Conservation (phyloP, 306 rosid genomes). For the Carpinus fangiana region DNA sequence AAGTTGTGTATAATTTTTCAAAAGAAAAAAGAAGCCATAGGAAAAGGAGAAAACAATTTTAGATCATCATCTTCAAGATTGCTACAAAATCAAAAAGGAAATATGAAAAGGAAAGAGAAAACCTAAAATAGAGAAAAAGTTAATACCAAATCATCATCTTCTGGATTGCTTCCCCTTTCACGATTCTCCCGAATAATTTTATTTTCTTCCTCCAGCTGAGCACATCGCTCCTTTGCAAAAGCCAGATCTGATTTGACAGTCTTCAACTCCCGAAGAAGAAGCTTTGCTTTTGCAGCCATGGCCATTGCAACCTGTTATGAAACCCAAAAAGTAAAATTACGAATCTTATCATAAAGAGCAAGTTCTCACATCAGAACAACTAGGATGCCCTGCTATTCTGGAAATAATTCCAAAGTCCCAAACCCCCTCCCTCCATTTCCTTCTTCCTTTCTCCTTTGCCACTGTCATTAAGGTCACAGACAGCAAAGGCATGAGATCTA, state of each 20-base stretch:
- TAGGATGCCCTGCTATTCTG: neutral
- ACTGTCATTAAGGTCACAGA: neutral
- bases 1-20: neutral
- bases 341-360: constrained; percentile 26
- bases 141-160: constrained; percentile 94
- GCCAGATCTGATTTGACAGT: constrained; percentile 97
- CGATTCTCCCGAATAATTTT: constrained; percentile 84
- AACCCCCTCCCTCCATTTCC: neutral
- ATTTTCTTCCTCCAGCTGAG: constrained; percentile 94
- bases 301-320: constrained; percentile 95
- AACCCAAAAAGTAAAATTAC: constrained; percentile 35
- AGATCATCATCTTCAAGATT: constrained; percentile 17
- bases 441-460: constrained; percentile 14
- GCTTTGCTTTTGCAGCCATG: constrained; percentile 99
- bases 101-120: neutral
- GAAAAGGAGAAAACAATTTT: constrained; percentile 20
- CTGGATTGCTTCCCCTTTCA: constrained; percentile 82
- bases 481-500: neutral
- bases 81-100: constrained; percentile 1
- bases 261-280: constrained; percentile 96
- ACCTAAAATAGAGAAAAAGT: neutral
- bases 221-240: constrained; percentile 97
- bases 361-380: constrained; percentile 2
- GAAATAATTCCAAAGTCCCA: neutral
- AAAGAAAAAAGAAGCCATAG: neutral